Base-by-base conservation (phyloP, 129 eudicot genomes). In the Tagetes erecta region DNA sequence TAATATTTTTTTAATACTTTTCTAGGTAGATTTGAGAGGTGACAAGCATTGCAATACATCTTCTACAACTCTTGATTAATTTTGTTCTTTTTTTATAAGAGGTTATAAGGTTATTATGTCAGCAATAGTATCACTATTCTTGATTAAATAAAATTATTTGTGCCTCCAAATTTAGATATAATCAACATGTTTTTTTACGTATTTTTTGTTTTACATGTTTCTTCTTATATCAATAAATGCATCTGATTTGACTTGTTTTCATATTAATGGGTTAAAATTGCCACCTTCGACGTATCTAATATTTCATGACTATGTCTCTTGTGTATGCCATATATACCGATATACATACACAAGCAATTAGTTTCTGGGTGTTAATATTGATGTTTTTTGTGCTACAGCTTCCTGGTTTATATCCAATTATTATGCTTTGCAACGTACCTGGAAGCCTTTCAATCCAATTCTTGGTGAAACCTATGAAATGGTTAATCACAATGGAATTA, bases 401-500 rank as follows among this genome's bases (percentile, higher is more conserved):
- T 81, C 97, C 6, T 93, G 90, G 90, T 80, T 81, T 51, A 82
- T 93, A 73, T 93, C 98, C 65, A 83, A 90, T 6, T 93, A 93
- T 76, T 84, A 60, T 74, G 98, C 98, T 56, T 75, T 74, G 71
- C 97, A 90, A 72, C 85, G 98, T 20, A 76, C 97, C 3, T 93
- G 98, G 98, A 93, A 93, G 91, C 98, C 98, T n/a, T 93, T 93
- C 67, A 93, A 93, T 73, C 95, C 98, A 36, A 93, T 93, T 85
- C 97, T 93, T 83, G 98, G 98, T 42, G 98, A 93, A 71, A 93
- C 98, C 45, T 93, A 90, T 83, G 98, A 93, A 83, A 64, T 93
- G 89, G 91, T 77, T 40, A 93, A 93, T 84, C 97, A 93, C 72
- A 82, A 75, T 9, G 98, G 98, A 64, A 85, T 93, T 71, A 88